Percentiles rank a stretch among this genome's conserved stretches.
Evolutionary conservation across 176 grass and related monocot genomes (phyloP).

Genomic region (Oropetium thomaeum): DNA sequence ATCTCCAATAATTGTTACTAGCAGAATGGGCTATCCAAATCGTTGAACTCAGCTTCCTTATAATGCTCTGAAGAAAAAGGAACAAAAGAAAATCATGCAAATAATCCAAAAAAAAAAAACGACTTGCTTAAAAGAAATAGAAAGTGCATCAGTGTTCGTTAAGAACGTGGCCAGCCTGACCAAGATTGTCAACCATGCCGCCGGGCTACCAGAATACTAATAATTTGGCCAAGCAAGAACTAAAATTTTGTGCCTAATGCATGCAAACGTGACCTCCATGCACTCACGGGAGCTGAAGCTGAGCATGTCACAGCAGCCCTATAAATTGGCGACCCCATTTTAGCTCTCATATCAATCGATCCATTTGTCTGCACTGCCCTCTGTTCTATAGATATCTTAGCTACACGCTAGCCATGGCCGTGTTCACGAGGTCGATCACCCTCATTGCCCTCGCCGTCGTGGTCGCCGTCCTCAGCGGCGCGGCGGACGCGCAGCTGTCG

Average conservation of each 20-base stretch:
- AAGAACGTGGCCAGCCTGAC: slow-evolving; percentile 1
- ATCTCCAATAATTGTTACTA: too few species aligned
- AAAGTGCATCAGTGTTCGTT: not conserved
- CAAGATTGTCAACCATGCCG: slow-evolving; percentile 26
- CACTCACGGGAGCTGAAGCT: not conserved
- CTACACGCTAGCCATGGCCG: slow-evolving; percentile 26
- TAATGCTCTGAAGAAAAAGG: not conserved
- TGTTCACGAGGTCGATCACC: not conserved
- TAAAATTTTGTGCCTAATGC: slow-evolving; percentile 7
- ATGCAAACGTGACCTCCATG: not conserved
- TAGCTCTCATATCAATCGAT: not conserved
- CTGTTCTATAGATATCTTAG: not conserved
- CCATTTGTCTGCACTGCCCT: not conserved
- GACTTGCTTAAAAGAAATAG: not conserved
- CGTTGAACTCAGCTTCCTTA: not conserved
- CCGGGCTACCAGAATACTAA: not conserved
- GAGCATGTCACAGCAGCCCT: not conserved
- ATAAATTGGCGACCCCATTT: not conserved
- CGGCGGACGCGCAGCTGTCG: slow-evolving; percentile 46
- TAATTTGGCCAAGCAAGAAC: not conserved
- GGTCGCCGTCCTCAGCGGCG: slow-evolving; percentile 9
- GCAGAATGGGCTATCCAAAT: not conserved
- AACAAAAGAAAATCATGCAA: not conserved
- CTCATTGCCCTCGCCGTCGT: slow-evolving; percentile 23
- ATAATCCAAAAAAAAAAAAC: not conserved